phyloP scores from a whole-genome alignment of 2,329 filamentous ascomycete genomes.

The Blastomyces silverae region DNA sequence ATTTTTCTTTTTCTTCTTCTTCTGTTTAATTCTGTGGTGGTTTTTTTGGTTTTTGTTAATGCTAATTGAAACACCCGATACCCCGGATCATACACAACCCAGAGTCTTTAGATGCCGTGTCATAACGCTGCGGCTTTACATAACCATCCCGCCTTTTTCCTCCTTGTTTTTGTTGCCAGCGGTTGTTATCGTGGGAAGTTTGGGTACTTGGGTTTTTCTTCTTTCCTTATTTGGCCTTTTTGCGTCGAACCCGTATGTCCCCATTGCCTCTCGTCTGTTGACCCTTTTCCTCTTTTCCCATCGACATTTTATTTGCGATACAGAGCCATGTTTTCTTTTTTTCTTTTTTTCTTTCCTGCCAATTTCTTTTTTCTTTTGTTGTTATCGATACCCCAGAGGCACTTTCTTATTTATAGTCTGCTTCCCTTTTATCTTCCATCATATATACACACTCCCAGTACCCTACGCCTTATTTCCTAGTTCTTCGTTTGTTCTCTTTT shows the following conservation, averaged over 20 bases:
- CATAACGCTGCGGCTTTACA: not conserved
- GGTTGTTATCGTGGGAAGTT: not conserved
- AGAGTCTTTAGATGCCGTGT: not conserved
- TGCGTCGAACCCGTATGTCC: not conserved
- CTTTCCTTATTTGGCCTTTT: not conserved
- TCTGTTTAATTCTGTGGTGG: not conserved
- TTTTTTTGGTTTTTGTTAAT: not conserved
- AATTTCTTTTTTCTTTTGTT: not conserved
- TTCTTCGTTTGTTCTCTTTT: not conserved
- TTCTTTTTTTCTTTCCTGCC: not conserved
- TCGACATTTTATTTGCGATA: conserved; percentile 3
- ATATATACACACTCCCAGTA: not conserved
- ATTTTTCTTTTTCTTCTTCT: not conserved
- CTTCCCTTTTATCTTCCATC: not conserved
- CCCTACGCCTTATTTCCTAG: not conserved
- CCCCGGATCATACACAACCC: not conserved
- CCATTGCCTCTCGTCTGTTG: not conserved
- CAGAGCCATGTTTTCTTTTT: not conserved
- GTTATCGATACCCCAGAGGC: conserved; percentile 12
- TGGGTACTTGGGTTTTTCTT: not conserved
- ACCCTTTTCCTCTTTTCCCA: not conserved
- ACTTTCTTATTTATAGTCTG: not conserved
- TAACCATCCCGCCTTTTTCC: not conserved
- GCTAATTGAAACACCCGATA: conserved; percentile 6
- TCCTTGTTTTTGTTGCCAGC: not conserved